These are phyloP conservation scores for Leishmania amazonensis DNA, from an alignment of 208 protist species.

Conservation along the genomic window DNA sequence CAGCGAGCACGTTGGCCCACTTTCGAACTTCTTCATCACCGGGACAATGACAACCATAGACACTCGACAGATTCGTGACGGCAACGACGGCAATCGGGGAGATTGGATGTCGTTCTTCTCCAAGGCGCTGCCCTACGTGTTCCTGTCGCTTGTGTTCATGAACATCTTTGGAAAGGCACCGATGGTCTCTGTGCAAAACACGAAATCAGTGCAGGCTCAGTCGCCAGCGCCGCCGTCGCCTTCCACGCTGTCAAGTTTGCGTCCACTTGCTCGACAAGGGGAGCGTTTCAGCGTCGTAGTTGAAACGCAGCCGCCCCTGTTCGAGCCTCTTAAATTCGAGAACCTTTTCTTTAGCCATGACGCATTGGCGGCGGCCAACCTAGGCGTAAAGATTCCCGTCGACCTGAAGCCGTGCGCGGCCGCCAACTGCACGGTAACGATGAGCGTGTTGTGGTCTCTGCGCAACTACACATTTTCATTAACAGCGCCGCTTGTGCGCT, in stretches of 20 bases:
- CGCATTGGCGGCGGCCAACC: slow-evolving; percentile 6
- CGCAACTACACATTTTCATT: slow-evolving; percentile 21
- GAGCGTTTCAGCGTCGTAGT: slow-evolving; percentile 29
- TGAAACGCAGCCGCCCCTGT: slow-evolving; percentile 27
- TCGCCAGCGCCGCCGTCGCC: not conserved
- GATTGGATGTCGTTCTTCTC: slow-evolving; percentile 9
- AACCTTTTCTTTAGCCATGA: slow-evolving; percentile 29
- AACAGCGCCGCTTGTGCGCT: slow-evolving; percentile 25
- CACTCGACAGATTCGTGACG: not conserved
- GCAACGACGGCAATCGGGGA: not conserved
- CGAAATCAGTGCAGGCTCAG: not conserved
- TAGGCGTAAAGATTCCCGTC: slow-evolving; percentile 30
- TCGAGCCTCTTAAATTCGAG: slow-evolving; percentile 31
- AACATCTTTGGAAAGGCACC: slow-evolving; percentile 24
- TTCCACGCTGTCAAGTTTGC: slow-evolving; percentile 3
- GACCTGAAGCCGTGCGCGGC: slow-evolving; percentile 27
- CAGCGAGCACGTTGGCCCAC: not conserved
- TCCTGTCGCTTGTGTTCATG: slow-evolving; percentile 11
- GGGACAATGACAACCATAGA: not conserved
- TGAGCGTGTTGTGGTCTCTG: slow-evolving; percentile 35
- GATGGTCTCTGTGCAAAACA: not conserved
- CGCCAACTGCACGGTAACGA: slow-evolving; percentile 25
- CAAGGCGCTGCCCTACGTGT: slow-evolving; percentile 21
- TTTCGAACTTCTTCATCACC: not conserved
- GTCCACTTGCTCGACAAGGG: slow-evolving; percentile 27